Conservation (phyloP, 2,329 filamentous ascomycete genomes). For the Iodosphaeria phyllophila region DNA sequence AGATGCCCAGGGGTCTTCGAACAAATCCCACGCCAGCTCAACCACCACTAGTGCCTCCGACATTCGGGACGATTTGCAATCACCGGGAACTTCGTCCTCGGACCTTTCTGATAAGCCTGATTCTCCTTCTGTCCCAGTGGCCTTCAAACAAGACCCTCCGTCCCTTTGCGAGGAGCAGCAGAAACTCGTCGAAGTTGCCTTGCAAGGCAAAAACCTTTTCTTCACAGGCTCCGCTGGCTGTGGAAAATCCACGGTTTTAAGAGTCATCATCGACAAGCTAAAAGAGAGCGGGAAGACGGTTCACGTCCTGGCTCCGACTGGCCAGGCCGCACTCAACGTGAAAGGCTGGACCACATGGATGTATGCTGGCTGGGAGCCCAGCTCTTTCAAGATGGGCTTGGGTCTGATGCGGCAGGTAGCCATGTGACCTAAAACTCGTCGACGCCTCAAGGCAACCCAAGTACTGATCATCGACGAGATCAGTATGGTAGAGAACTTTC, state of each 20-base stretch:
- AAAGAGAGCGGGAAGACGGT: slow-evolving; percentile 17
- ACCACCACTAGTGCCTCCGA: no score
- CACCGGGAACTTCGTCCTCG: no score
- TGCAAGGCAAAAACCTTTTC: not conserved
- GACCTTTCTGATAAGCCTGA: not conserved
- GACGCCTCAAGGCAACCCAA: slow-evolving; percentile 23
- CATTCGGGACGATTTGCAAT: no score
- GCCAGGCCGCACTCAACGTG: slow-evolving; percentile 36
- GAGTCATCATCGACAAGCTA: slow-evolving; percentile 23
- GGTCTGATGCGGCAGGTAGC: slow-evolving; percentile 4
- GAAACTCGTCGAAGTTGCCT: not conserved
- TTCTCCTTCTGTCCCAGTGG: not conserved
- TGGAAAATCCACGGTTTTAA: slow-evolving; percentile 37
- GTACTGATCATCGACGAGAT: slow-evolving; percentile 48
- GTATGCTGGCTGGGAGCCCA: slow-evolving; percentile 36
- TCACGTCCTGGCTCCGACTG: slow-evolving; percentile 38
- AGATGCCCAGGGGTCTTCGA: no score
- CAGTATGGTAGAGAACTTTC: slow-evolving; percentile 40
- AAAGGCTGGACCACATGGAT: slow-evolving; percentile 35
- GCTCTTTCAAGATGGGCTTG: slow-evolving; percentile 22
- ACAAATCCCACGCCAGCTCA: no score
- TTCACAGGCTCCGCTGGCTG: slow-evolving; percentile 40
- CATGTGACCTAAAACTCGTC: not conserved
- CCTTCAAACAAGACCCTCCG: not conserved
- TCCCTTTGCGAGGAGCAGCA: not conserved